Evolutionary conservation across 2,329 filamentous ascomycete genomes (phyloP), one percentile per base, ranked within the genome.

Genomic region (Monilinia fructicola): DNA sequence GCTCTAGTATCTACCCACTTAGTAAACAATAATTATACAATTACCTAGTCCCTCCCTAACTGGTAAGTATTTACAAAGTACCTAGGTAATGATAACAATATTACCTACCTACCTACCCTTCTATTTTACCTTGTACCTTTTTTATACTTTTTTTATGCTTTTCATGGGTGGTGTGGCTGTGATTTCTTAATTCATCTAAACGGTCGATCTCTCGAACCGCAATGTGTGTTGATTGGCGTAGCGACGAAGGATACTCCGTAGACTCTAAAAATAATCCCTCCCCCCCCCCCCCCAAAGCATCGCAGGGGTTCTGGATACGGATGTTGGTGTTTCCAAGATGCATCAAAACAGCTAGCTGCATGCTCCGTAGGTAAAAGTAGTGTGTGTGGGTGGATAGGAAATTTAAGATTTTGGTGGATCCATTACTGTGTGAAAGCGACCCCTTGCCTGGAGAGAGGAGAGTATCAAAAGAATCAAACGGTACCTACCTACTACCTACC

Each of bases 271-370:
- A 56, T 56, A 56, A 26, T 35, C 3, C 1, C 6, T 9, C 28
- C 6, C 18, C 28, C 12, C 12, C 46, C 9, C 10, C 16, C 44
- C 54, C 54, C n/a, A 7, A 16, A 35, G 31, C 26, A 16, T 18
- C n/a, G 40, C 59, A 52, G n/a, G 59, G 58, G 58, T 23, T n/a
- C 28, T 16, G 44, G 21, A 62, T 62, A 40, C 44, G 58, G 59
- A 62, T 31, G 31, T 35, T 60, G 48, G n/a, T n/a, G 26, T 60
- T 48, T 48, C 42, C 53, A 35, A 60, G 5, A 38, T 46, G 44
- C 58, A 62, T 40, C 59, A 62, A 62, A 40, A n/a, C n/a, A n/a
- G n/a, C n/a, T 26, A 26, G 42, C 35, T 56, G 54, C 54, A 56
- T 42, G 26, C n/a, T n/a, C n/a, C 16, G 16, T 31, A 35, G 42